A percentile compares a stretch with the other conserved stretches of the same genome.
Conservation (phyloP, 257 asterid genomes). For the Solanum sejunctum region DNA sequence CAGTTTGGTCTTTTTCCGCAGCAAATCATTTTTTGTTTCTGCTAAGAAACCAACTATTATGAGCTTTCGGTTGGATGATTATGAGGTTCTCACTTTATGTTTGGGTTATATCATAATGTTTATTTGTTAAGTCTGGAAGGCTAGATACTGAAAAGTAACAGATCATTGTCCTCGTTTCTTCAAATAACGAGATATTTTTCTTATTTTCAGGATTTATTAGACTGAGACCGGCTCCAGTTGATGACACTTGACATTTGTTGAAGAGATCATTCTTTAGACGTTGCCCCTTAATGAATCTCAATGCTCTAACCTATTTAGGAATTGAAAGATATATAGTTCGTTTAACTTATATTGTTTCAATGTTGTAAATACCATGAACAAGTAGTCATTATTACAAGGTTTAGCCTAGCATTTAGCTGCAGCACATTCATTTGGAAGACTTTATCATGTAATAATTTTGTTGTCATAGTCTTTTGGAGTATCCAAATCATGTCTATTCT, state of each 20-base stretch:
- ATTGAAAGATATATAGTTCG: neutral
- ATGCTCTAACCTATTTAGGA: neutral
- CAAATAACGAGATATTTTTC: neutral
- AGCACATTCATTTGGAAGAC: neutral
- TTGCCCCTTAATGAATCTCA: neutral
- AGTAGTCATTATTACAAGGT: neutral
- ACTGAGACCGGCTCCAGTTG: neutral
- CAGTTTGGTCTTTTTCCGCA: no score
- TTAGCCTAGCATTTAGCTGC: neutral
- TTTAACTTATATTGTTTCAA: neutral
- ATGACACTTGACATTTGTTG: neutral
- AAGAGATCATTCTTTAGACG: neutral
- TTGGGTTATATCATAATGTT: neutral
- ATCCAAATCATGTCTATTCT: neutral
- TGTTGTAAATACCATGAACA: neutral
- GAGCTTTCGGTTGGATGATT: neutral
- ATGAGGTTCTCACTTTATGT: slow-evolving; percentile 1
- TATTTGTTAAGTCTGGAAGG: neutral
- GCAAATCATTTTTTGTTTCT: neutral
- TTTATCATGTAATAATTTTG: neutral
- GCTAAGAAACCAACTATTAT: neutral
- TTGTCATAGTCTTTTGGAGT: neutral
- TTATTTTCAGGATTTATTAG: neutral
- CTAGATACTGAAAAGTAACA: neutral
- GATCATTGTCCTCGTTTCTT: neutral